Percentiles rank a stretch among this genome's conserved stretches.
phyloP scores from a whole-genome alignment of 306 rosid genomes.

The Sindora glabra region DNA sequence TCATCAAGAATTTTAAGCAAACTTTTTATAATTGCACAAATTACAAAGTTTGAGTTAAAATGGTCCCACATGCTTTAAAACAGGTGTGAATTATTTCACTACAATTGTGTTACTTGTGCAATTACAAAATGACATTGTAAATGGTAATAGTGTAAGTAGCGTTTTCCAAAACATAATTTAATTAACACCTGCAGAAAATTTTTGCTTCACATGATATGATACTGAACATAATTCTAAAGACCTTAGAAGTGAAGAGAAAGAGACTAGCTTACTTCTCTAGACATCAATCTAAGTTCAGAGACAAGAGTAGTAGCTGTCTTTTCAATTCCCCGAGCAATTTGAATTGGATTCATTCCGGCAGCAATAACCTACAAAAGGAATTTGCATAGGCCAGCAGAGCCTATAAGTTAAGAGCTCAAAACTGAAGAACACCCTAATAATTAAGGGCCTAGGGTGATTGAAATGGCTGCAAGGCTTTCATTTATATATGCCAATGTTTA shows the following conservation, averaged over 20 bases:
- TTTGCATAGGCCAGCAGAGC: neutral
- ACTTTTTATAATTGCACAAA: no score
- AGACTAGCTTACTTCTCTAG: slow-evolving; percentile 1
- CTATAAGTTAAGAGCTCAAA: neutral
- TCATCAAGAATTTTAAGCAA: slow-evolving; percentile 15
- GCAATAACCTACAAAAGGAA: slow-evolving; percentile 59
- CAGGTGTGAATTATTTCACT: no score
- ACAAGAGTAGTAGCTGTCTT: slow-evolving; percentile 76
- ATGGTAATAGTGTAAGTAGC: no score
- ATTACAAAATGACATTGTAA: no score
- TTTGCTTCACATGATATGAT: no score
- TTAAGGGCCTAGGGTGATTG: neutral
- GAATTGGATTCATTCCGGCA: slow-evolving; percentile 87
- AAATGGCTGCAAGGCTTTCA: neutral
- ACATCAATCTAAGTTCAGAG: slow-evolving; percentile 65
- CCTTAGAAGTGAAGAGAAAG: no score
- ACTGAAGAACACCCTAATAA: neutral
- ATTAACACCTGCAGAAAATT: no score
- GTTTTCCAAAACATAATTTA: no score
- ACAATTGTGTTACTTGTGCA: no score
- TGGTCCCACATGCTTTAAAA: no score
- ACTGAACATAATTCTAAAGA: no score
- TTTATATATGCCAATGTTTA: neutral
- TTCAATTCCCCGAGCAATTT: slow-evolving; percentile 84
- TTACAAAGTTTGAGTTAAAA: no score